Base-by-base conservation (phyloP, 179 eudicot species). In the Nepenthes alata region DNA sequence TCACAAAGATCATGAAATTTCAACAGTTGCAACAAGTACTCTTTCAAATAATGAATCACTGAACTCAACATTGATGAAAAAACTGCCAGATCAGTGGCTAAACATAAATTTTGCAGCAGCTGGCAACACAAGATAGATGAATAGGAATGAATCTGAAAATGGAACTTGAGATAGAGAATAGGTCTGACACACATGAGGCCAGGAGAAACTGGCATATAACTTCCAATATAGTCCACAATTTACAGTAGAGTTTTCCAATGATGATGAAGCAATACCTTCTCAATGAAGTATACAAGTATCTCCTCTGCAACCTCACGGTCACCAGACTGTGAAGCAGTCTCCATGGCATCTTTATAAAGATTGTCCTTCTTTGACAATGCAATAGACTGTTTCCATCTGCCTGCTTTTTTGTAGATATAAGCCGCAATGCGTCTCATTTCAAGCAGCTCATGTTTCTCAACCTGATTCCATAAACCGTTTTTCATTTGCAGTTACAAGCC, bases 391-490 rank as follows among this genome's bases (percentile, higher is more conserved):
- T 71, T 74, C 82, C 82, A 78, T 68, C 82, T 78, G 57, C 76
- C 76, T 5, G 82, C 78, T 65, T 78, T 78, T 69, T 78, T 78
- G 71, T 78, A 78, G 53, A 78, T 78, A n/a, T 78, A 74, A 60
- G 82, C 82, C 15, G 82, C 82, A 71, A 78, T 78, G 41, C 82
- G 78, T 66, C 82, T 71, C 82, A 78, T 78, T 59, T 78, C 82
- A 64, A 78, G 79, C 61, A 78, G 61, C 63, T 78, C 79, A 41
- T 78, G 82, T 36, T 78, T 78, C 73, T 78, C 82, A 41, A 74
- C 75, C 81, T 77, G 71, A 41, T 59, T 44, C 2, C 25, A 74
- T 3, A 9, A 35, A 2, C 16, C 55, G n/a, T 12, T 12, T 16
- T 1, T 14, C 41, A 57, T 8, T 6, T 10, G 15, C 41, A 34